phyloP scores from a whole-genome alignment of 257 asterid species.

The Echites panduratus region DNA sequence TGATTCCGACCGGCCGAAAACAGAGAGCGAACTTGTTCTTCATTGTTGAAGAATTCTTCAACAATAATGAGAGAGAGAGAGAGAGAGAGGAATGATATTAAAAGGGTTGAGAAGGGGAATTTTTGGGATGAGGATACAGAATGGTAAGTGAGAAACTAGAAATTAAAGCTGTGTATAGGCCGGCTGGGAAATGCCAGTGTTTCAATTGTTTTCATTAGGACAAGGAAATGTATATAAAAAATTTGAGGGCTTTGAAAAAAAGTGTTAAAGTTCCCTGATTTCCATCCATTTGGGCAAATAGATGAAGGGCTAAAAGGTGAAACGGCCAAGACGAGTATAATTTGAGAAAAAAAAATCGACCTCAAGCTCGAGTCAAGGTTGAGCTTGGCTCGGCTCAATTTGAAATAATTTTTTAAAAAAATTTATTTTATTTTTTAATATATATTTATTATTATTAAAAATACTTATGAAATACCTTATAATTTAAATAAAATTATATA shows the following conservation, averaged over 20 bases:
- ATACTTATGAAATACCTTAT: no score
- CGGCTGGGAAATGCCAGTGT: slow-evolving; percentile 10
- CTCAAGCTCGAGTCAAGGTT: no score
- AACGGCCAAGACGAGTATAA: no score
- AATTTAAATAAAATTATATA: no score
- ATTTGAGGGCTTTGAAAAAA: background rate
- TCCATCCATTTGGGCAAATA: background rate
- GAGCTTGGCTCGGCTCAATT: no score
- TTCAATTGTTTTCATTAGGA: slow-evolving; percentile 1
- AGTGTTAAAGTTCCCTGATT: no score
- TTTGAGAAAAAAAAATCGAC: no score
- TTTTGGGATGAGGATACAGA: no score
- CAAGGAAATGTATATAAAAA: background rate
- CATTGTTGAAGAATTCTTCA: slow-evolving; percentile 9
- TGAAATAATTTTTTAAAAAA: no score
- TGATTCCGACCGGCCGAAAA: slow-evolving; percentile 15
- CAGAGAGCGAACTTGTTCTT: slow-evolving; percentile 25
- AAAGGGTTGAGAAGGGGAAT: background rate
- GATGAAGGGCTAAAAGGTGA: background rate
- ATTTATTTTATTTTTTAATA: no score
- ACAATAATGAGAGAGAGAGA: background rate
- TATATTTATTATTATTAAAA: no score
- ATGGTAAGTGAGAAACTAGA: background rate
- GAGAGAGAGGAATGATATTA: background rate
- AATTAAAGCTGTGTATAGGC: background rate